Conservation (phyloP, 176 grass and related monocot genomes). For the Zea luxurians region DNA sequence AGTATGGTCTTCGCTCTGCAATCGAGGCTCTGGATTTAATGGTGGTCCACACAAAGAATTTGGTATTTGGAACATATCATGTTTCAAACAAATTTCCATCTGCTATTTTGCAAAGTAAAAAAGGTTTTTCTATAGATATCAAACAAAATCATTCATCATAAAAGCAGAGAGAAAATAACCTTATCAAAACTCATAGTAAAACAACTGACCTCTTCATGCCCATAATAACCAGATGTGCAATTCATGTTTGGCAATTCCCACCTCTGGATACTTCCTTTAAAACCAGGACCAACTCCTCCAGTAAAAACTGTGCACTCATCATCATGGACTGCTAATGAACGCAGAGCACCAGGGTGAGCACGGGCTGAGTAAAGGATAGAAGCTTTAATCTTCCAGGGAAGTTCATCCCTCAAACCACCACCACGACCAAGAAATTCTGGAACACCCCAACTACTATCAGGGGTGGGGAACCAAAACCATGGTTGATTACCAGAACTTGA, state of each 20-base stretch:
- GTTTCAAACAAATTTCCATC: not conserved
- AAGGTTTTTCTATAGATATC: not conserved
- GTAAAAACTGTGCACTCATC: constrained; percentile 92
- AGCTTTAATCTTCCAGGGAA: constrained; percentile 81
- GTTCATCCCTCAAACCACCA: constrained; percentile 59
- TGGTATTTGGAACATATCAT: not conserved
- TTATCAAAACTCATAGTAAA: not conserved
- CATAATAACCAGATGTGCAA: constrained; percentile 91
- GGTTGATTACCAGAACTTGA: constrained; percentile 54
- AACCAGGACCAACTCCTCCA: constrained; percentile 88
- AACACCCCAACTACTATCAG: constrained; percentile 57
- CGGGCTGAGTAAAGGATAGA: constrained; percentile 71
- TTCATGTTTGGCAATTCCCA: constrained; percentile 89
- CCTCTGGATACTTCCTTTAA: constrained; percentile 86
- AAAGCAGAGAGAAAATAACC: constrained; percentile 8
- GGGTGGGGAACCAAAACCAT: constrained; percentile 94
- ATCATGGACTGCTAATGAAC: constrained; percentile 69
- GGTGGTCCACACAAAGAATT: not conserved
- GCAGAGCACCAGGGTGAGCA: constrained; percentile 76
- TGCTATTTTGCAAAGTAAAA: not conserved
- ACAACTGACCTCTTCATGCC: constrained; percentile 87
- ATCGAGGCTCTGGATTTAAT: not conserved
- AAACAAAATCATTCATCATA: constrained; percentile 19
- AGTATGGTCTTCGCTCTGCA: too few relatives aligned
- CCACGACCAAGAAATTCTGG: constrained; percentile 75